Percentiles rank a stretch among this genome's conserved stretches.
Conservation (phyloP, 129 eudicot species). For the Escallonia herrerae region DNA sequence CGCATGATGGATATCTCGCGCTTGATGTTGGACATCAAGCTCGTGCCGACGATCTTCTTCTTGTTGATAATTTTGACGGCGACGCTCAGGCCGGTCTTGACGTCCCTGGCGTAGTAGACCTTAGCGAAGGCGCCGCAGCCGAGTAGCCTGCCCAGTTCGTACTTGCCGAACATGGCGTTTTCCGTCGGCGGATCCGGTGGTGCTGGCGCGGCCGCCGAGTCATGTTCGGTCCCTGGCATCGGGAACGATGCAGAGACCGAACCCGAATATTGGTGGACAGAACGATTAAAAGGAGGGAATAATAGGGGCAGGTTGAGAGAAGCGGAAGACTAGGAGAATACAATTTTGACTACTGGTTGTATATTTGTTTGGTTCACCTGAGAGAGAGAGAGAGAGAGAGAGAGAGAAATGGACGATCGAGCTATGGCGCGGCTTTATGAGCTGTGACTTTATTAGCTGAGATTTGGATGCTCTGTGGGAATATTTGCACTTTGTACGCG, state of each 20-base stretch:
- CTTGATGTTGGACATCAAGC: constrained; percentile 42
- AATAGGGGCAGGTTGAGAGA: constrained; percentile 5
- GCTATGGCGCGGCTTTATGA: too few species aligned
- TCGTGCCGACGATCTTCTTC: constrained; percentile 28
- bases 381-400: too few species aligned
- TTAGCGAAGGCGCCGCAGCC: constrained; percentile 85
- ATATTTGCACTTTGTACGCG: too few species aligned
- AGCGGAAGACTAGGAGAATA: constrained; percentile 6
- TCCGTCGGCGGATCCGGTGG: constrained; percentile 27
- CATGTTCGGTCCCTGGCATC: constrained; percentile 39
- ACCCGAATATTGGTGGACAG: constrained; percentile 10
- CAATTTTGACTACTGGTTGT: constrained; percentile 9
- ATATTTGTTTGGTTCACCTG: neutral
- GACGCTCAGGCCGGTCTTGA: constrained; percentile 58
- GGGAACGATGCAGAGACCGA: constrained; percentile 36
- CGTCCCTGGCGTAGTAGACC: constrained; percentile 63
- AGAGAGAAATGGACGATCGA: too few species aligned
- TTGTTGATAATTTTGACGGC: constrained; percentile 67
- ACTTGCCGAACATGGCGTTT: constrained; percentile 54
- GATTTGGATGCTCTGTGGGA: too few species aligned
- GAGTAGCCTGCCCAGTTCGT: constrained; percentile 64
- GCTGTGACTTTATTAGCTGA: too few species aligned
- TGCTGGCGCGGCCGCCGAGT: constrained; percentile 18
- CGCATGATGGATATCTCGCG: constrained; percentile 70
- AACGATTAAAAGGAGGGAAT: constrained; percentile 9